These are phyloP conservation scores for Saccharomyces mikatae DNA, from an alignment of 805 yeast species.

Conservation along the genomic window DNA sequence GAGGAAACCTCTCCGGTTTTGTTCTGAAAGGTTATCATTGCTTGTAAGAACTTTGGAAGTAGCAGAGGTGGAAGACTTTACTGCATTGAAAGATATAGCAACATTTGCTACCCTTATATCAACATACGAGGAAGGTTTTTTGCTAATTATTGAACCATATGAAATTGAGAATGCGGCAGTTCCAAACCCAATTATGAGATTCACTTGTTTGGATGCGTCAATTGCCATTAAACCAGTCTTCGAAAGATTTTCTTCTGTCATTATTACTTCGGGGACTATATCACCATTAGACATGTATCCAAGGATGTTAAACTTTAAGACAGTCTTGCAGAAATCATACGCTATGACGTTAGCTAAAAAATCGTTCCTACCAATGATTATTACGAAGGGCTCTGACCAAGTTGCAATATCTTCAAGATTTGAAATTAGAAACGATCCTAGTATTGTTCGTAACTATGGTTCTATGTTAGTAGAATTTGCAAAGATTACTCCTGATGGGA, in stretches of 20 bases:
- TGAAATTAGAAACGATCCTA: slow-evolving; percentile 95
- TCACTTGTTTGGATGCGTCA: slow-evolving; percentile 94
- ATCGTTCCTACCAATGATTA: slow-evolving; percentile 89
- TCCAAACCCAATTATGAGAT: slow-evolving; percentile 90
- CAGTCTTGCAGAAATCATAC: slow-evolving; percentile 89
- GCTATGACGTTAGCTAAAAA: slow-evolving; percentile 91
- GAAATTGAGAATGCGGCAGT: slow-evolving; percentile 93
- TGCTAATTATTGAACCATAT: slow-evolving; percentile 86
- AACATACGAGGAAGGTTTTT: slow-evolving; percentile 89
- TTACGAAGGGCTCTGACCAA: slow-evolving; percentile 96
- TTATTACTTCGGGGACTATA: slow-evolving; percentile 95
- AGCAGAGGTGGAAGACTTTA: slow-evolving; percentile 80
- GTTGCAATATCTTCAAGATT: slow-evolving; percentile 94
- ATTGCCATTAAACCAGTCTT: slow-evolving; percentile 96
- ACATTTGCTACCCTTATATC: slow-evolving; percentile 94
- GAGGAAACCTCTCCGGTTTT: slow-evolving; percentile 80
- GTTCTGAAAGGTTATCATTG: slow-evolving; percentile 83
- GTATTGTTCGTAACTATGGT: slow-evolving; percentile 95
- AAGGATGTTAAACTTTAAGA: slow-evolving; percentile 86
- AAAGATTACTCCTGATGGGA: slow-evolving; percentile 93
- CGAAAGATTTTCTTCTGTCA: slow-evolving; percentile 84
- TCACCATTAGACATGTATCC: slow-evolving; percentile 99
- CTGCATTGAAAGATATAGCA: slow-evolving; percentile 89
- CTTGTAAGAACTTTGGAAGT: slow-evolving; percentile 85
- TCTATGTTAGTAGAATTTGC: slow-evolving; percentile 85